These are phyloP conservation scores for Pythium chondricola DNA, from an alignment of 352 stramenopile species.

Conservation along the genomic window DNA sequence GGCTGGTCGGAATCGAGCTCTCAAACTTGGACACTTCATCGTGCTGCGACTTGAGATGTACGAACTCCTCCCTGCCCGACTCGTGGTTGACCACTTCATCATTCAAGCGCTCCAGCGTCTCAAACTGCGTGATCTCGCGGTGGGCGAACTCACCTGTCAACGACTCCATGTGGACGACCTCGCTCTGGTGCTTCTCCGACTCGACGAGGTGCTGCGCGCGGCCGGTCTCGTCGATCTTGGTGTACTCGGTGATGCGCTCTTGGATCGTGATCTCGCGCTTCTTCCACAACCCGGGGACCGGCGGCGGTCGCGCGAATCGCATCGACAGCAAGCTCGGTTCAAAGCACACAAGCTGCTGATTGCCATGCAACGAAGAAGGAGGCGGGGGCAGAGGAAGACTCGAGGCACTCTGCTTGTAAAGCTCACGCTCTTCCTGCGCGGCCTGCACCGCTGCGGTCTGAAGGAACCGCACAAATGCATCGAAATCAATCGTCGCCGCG, in stretches of 20 bases:
- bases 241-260: slow-evolving; percentile 84
- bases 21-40: slow-evolving; percentile 84
- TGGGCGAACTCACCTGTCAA: slow-evolving; percentile 73
- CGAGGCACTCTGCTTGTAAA: slow-evolving; percentile 15
- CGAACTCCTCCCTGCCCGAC: slow-evolving; percentile 70
- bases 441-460: slow-evolving; percentile 48
- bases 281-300: slow-evolving; percentile 74
- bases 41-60: slow-evolving; percentile 77
- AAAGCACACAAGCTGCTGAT: slow-evolving; percentile 37
- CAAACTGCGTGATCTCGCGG: slow-evolving; percentile 81
- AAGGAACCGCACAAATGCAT: slow-evolving; percentile 62
- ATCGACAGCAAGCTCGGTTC: slow-evolving; percentile 32
- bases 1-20: slow-evolving; percentile 43
- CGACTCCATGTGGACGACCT: slow-evolving; percentile 84
- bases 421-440: slow-evolving; percentile 32
- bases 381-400: slow-evolving; percentile 14
- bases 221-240: slow-evolving; percentile 81
- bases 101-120: slow-evolving; percentile 78
- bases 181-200: slow-evolving; percentile 78
- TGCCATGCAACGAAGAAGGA: not conserved
- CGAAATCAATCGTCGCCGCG: slow-evolving; percentile 27
- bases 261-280: slow-evolving; percentile 85
- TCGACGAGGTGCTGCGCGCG: slow-evolving; percentile 70
- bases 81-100: slow-evolving; percentile 80
- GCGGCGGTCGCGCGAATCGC: slow-evolving; percentile 30